Base-by-base conservation (phyloP, 75 land plant species). In the Cunninghamia lanceolata region DNA sequence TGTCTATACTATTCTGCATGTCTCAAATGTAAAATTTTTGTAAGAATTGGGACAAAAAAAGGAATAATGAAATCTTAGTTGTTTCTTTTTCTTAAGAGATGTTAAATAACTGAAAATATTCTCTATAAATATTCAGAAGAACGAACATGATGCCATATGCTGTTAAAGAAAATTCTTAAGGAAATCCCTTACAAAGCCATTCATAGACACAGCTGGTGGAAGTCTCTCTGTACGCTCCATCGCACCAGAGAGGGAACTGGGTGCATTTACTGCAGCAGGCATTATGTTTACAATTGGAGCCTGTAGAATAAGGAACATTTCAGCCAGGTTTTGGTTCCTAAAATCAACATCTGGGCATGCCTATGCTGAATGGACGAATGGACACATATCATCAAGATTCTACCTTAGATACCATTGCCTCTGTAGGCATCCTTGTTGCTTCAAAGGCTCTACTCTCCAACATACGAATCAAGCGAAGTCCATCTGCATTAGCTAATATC, bases 1-100 rank as follows among this genome's bases (percentile, higher is more conserved):
- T 88, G 9, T 96, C 98, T 78, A 90, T 86, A 36, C 89, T 46
- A 84, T 78, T 87, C 96, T 95, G 90, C 89, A 89, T 79, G 82
- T 79, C 13, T 42, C 47, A 9, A 40, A 39, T 42, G 30, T 79
- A 10, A 79, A n/a, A 79, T 21, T 25, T 21, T 79, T 79, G 46
- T 43, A 43, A 79, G 46, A 39, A 79, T 42, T 15, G 8, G 2
- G 35, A 7, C 34, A 70, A 9, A 70, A 68, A 70, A 30, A 28
- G 30, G 9, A 0, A 30, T 0, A 56, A 4, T 56, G 63, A 25
- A 56, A 56, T 56, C 19, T 19, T 56, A 19, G 4, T 21, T 17
- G 5, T 4, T 4, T 56, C 21, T 56, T 56, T 16, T 56, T 56
- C 63, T 4, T 19, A 56, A 0, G 25, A 17, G 63, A 56, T 56